Percentiles rank a stretch among this genome's conserved stretches.
phyloP scores from a whole-genome alignment of 805 yeast species.

The Candida parachauliodes region DNA sequence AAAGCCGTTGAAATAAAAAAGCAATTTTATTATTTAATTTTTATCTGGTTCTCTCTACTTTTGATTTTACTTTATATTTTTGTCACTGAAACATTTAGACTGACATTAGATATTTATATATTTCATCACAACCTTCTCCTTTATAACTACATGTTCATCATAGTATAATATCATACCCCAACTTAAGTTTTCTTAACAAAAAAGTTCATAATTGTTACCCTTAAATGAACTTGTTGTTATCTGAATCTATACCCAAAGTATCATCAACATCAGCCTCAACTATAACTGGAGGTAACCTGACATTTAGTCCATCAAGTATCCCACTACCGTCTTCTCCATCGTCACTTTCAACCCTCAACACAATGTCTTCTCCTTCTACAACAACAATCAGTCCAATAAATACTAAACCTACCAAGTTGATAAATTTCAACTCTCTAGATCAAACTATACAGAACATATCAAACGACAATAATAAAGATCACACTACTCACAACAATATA shows the following conservation, averaged over 20 bases:
- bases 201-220: no score
- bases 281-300: no score
- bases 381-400: constrained; percentile 1
- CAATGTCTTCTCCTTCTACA: background rate
- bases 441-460: background rate
- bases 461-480: background rate
- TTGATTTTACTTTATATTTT: no score
- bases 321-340: constrained; percentile 3
- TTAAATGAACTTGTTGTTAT: no score
- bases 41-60: no score
- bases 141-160: no score
- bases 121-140: no score
- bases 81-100: no score
- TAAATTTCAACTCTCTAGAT: constrained; percentile 3
- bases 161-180: no score
- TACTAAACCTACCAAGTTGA: constrained; percentile 3
- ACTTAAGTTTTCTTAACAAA: background rate
- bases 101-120: no score
- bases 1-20: constrained; percentile 7
- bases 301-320: no score
- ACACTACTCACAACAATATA: background rate
- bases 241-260: background rate
- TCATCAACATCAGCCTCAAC: background rate
- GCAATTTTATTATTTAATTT: constrained; percentile 3
- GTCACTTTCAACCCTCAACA: background rate